Evolutionary conservation across 805 yeast species (phyloP).

Genomic region (Starmerella stellata): DNA sequence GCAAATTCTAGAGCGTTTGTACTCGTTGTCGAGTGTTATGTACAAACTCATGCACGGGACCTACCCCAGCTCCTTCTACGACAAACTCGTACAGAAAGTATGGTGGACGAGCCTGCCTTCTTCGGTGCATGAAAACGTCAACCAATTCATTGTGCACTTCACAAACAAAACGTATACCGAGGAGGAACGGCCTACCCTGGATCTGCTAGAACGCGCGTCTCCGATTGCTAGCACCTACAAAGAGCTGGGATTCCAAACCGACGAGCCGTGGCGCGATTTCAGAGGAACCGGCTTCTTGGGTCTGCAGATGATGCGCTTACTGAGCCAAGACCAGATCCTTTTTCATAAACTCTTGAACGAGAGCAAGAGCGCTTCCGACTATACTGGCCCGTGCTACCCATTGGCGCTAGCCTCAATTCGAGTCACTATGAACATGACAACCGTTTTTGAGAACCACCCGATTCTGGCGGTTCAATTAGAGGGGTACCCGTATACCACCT

Average conservation of each 20-base stretch:
- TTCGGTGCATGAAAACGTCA: too few species aligned
- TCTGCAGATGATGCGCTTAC: constrained; percentile 12
- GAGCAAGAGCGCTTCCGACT: background rate
- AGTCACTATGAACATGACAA: constrained; percentile 3
- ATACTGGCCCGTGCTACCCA: constrained; percentile 21
- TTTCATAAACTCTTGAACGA: background rate
- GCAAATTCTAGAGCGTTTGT: background rate
- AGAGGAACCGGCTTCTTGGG: constrained; percentile 23
- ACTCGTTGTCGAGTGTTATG: constrained; percentile 1
- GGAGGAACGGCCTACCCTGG: too few species aligned
- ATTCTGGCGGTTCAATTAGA: background rate
- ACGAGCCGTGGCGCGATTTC: constrained; percentile 25
- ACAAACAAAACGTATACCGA: constrained; percentile 19
- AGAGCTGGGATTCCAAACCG: constrained; percentile 26
- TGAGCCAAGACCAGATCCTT: constrained; percentile 11
- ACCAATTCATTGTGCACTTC: too few species aligned
- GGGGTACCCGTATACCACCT: background rate
- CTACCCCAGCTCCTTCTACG: constrained; percentile 2
- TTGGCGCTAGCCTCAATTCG: constrained; percentile 23
- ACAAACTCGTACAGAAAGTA: constrained; percentile 6
- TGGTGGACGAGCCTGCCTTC: constrained; percentile 1
- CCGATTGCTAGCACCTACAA: constrained; percentile 5
- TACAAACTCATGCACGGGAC: constrained; percentile 3
- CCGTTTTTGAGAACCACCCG: background rate
- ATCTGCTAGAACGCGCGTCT: background rate